A percentile compares a stretch with the other conserved stretches of the same genome.
Evolutionary conservation across 805 yeast genomes (phyloP).

Genomic region (Kluyveromyces aestuarii): DNA sequence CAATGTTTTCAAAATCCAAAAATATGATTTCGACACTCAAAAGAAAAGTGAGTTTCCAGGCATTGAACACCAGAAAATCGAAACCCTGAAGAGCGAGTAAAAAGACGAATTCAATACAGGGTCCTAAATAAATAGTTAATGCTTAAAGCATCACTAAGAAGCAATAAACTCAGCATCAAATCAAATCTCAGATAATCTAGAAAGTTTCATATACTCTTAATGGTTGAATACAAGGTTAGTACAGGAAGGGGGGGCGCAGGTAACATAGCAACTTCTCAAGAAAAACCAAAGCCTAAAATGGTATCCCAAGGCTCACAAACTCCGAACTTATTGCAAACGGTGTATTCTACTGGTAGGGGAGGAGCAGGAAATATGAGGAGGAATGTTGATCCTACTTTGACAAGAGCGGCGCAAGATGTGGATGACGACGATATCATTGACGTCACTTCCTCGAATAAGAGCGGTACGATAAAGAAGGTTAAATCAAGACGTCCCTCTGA

Average conservation of each 20-base stretch:
- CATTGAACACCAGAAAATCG: background rate
- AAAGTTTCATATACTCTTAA: background rate
- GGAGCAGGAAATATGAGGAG: conserved; percentile 70
- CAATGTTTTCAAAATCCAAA: background rate
- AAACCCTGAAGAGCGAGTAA: too few relatives aligned
- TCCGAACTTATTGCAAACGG: conserved; percentile 46
- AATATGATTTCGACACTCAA: background rate
- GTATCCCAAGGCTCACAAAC: conserved; percentile 53
- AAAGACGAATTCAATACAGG: background rate
- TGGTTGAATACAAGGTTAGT: conserved; percentile 24
- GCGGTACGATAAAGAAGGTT: background rate
- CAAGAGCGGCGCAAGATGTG: conserved; percentile 61
- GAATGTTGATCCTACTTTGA: conserved; percentile 47
- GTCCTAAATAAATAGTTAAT: background rate
- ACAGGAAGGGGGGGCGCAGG: conserved; percentile 81
- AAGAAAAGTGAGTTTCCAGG: background rate
- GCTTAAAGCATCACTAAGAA: too few relatives aligned
- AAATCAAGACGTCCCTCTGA: conserved; percentile 5
- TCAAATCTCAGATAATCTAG: too few relatives aligned
- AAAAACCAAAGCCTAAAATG: conserved; percentile 44
- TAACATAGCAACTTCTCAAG: conserved; percentile 40
- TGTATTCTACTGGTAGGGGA: conserved; percentile 67
- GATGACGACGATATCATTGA: conserved; percentile 31
- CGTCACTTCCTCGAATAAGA: background rate
- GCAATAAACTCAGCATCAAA: too few relatives aligned